phyloP scores from a whole-genome alignment of 768 basidiomycete species.

The Pholiota microspora region DNA sequence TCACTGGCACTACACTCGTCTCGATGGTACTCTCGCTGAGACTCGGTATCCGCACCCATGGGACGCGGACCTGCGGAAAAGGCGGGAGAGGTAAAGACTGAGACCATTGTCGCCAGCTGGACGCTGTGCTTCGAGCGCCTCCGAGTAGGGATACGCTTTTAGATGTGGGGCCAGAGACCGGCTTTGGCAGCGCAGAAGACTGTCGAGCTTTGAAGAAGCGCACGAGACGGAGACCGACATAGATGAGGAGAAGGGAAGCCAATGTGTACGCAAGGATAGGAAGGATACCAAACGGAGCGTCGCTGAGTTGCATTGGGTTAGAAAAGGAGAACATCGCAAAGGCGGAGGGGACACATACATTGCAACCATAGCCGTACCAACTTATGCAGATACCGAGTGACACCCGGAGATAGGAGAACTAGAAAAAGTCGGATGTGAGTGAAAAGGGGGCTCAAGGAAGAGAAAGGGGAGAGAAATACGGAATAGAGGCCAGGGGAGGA shows the following conservation, averaged over 20 bases:
- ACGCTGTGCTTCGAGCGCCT: not conserved
- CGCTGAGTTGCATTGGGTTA: not conserved
- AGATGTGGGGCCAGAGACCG: not conserved
- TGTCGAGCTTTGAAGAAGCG: not conserved
- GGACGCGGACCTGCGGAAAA: not conserved
- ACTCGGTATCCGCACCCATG: not conserved
- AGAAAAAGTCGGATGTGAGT: too few species aligned
- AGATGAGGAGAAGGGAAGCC: not conserved
- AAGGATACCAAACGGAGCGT: not conserved
- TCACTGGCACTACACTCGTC: not conserved
- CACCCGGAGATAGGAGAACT: not conserved
- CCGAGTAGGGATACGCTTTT: not conserved
- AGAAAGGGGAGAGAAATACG: not conserved
- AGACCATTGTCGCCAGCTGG: not conserved
- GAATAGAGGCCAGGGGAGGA: not conserved
- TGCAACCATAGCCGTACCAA: not conserved
- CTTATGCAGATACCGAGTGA: not conserved
- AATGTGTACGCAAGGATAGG: not conserved
- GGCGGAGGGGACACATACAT: not conserved
- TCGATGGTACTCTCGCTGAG: not conserved
- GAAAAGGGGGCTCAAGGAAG: not conserved
- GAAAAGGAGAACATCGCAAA: not conserved
- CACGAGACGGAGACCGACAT: not conserved
- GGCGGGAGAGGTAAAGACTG: not conserved
- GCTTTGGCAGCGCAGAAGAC: not conserved